Evolutionary conservation across 352 stramenopile genomes (phyloP), one percentile per base, ranked within the genome.

Genomic region (Phytopythium boreale): DNA sequence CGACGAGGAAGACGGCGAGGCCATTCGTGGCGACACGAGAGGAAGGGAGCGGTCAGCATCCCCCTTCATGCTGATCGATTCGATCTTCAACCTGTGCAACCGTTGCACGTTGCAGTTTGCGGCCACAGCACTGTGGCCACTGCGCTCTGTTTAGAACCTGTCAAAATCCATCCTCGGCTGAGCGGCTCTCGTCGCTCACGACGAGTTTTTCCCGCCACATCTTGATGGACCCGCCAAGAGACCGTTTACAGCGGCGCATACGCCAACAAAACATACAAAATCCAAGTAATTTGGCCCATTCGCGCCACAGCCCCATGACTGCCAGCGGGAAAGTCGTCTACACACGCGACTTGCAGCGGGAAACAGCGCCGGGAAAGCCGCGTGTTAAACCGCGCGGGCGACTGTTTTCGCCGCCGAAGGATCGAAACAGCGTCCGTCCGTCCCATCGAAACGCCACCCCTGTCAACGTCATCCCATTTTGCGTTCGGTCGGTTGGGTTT

Each of bases 311-410:
- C 44, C 22, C n/a, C n/a, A n/a, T n/a, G n/a, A 51, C 22, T 6
- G 46, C 9, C 2, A 56, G 24, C 50, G 50, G 50, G 50, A 56
- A 56, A 56, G 50, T 56, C 26, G 50, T 56, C 50, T 37, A 56
- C 50, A 56, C 50, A 36, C 7, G 44, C 44, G n/a, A n/a, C n/a
- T 26, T 20, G 20, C n/a, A 17, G 50, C 24, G 50, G 50, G 50
- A 56, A 56, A 36, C 44, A 27, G n/a, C 44, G 9, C 44, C n/a
- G 44, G 20, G 44, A 26, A 6, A 56, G 50, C 19, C 24, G 2
- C 26, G 50, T 56, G 50, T 56, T 56, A 56, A 56, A 56, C 50
- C 50, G 24, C n/a, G 26, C 24, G 24, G 22, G n/a, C 47, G 47
- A 14, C 47, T 55, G 22, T 20, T 34, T 55, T 26, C 47, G 26